Evolutionary conservation across 805 yeast genomes (phyloP).

Genomic region (Blastobotrys muscicola): DNA sequence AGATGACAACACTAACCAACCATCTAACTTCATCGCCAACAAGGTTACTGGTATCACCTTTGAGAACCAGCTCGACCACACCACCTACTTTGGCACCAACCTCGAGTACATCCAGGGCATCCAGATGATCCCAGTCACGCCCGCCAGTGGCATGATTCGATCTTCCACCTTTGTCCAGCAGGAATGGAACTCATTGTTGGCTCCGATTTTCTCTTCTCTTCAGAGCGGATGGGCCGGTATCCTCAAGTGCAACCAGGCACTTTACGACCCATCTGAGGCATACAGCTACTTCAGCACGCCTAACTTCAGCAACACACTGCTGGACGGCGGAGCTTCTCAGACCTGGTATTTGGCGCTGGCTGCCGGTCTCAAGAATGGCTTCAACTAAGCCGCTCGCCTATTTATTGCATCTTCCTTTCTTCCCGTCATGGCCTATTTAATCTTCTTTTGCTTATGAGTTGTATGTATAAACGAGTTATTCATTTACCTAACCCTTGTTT

Average conservation of each 20-base stretch:
- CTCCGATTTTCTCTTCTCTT: constrained; percentile 38
- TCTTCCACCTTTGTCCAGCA: constrained; percentile 38
- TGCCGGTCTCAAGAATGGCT: constrained; percentile 29
- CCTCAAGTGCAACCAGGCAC: constrained; percentile 63
- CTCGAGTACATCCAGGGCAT: constrained; percentile 68
- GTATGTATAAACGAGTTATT: no score
- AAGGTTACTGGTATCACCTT: constrained; percentile 69
- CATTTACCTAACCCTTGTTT: no score
- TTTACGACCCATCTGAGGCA: constrained; percentile 56
- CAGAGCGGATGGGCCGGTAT: constrained; percentile 52
- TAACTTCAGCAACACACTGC: constrained; percentile 41
- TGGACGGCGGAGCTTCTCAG: constrained; percentile 78
- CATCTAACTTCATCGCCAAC: constrained; percentile 45
- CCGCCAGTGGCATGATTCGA: constrained; percentile 48
- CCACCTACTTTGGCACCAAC: constrained; percentile 62
- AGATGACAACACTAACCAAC: constrained; percentile 44
- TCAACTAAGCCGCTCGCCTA: not conserved
- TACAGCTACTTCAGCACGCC: constrained; percentile 50
- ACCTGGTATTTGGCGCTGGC: constrained; percentile 81
- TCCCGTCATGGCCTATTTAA: not conserved
- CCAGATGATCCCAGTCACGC: constrained; percentile 70
- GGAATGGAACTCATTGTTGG: constrained; percentile 52
- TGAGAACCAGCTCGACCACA: constrained; percentile 65
- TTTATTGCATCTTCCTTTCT: no score
- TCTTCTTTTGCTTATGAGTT: not conserved